Conservation (phyloP, 306 rosid genomes). For the Citrullus mucosospermus region DNA sequence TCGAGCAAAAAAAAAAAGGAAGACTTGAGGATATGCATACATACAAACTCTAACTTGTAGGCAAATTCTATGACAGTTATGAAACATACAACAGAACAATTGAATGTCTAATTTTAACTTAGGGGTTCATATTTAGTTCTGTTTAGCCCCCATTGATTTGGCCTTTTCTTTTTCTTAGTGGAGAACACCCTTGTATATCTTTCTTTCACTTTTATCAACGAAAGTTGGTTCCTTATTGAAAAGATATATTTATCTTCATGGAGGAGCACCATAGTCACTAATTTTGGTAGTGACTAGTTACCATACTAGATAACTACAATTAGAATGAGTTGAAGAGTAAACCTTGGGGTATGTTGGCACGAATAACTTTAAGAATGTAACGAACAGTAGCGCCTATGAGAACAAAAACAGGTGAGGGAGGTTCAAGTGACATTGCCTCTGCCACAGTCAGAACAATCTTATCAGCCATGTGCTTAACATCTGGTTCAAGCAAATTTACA, state of each 20-base stretch:
- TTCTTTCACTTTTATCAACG: neutral
- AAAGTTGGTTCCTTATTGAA: neutral
- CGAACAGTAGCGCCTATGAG: constrained; percentile 63
- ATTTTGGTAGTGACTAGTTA: neutral
- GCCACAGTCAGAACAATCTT: constrained; percentile 83
- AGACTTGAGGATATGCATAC: constrained; percentile 10
- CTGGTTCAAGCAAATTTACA: constrained; percentile 71
- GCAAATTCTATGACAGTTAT: neutral
- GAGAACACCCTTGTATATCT: neutral
- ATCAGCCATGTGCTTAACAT: constrained; percentile 43
- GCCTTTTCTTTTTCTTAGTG: neutral
- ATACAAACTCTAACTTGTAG: constrained; percentile 1
- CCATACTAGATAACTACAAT: neutral
- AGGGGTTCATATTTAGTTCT: neutral
- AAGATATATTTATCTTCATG: neutral
- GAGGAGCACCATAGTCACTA: neutral
- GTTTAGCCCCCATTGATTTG: neutral
- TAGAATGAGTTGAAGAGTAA: constrained; percentile 6
- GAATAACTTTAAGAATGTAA: constrained; percentile 65
- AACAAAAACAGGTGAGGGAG: constrained; percentile 86
- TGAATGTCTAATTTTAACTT: neutral
- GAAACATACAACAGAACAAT: neutral
- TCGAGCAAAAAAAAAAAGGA: constrained; percentile 15
- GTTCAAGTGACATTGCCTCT: constrained; percentile 87
- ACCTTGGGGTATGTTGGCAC: constrained; percentile 78